Base-by-base conservation (phyloP, 768 basidiomycete species). In the Hypsizygus marmoreus region DNA sequence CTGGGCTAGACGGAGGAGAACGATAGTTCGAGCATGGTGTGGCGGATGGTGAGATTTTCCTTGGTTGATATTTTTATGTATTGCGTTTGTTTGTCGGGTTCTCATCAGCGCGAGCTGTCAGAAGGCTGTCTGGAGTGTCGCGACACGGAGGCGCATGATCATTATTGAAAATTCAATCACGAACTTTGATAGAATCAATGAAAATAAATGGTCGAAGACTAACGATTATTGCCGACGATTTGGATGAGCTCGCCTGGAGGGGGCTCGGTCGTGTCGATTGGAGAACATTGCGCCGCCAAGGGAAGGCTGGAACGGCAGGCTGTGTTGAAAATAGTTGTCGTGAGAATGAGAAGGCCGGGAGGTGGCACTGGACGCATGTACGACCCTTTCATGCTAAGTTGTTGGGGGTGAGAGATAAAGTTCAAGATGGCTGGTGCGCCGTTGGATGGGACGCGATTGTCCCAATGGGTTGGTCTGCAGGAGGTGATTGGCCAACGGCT, bases 1-100 rank as follows among this genome's bases (percentile, higher is more conserved):
- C 82, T 25, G 78, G 81, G 10, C 58, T 78, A 45, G 67, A 38
- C 32, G 28, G 50, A 34, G 43, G 47, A 32, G 33, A 47, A 49
- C 49, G 56, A 61, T 57, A n/a, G n/a, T n/a, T n/a, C 50, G 50
- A 58, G 51, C 54, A 58, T 42, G 53, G 35, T 51, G 53, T 54
- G 56, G 53, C 54, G 49, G 44, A 46, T 52, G 46, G 30, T 40
- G 39, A 28, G 39, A 24, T n/a, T n/a, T 38, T 24, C 10, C 26
- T 23, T 35, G 34, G 4, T 8, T 24, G 32, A 49, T 45, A 31
- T 5, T 24, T 25, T 36, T 34, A 8, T 16, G 19, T n/a, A 16
- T 38, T 13, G 34, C 36, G 17, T 19, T 12, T 9, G 14, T 11
- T 10, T 28, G 12, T 47, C 17, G 34, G 34, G 22, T 35, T 33